phyloP scores from a whole-genome alignment of 1,284 basidiomycete species.

The Malassezia japonica region DNA sequence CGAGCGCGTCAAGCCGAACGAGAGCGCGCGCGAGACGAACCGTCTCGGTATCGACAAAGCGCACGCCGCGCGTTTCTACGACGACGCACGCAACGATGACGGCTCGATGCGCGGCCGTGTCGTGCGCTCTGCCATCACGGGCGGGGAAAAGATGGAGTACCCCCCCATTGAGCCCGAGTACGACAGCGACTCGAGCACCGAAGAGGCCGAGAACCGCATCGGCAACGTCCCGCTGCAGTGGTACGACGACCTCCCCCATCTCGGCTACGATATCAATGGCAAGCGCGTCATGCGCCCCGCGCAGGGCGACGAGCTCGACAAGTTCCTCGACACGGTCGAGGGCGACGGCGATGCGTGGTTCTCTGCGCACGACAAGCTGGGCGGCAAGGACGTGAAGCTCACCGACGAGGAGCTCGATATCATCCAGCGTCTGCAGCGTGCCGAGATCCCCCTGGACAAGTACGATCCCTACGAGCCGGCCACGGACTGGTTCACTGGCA shows the following conservation, averaged over 20 bases:
- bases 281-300: constrained; percentile 89
- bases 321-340: constrained; percentile 86
- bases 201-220: constrained; percentile 86
- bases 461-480: constrained; percentile 79
- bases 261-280: constrained; percentile 92
- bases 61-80: constrained; percentile 55
- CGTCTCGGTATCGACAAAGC: constrained; percentile 38
- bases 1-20: constrained; percentile 49
- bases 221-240: constrained; percentile 94
- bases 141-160: constrained; percentile 73
- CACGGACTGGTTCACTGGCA: constrained; percentile 93
- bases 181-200: constrained; percentile 90
- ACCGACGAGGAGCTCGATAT: constrained; percentile 88
- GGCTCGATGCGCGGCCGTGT: constrained; percentile 45
- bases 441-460: constrained; percentile 78
- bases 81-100: constrained; percentile 54
- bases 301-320: constrained; percentile 91
- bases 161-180: constrained; percentile 92
- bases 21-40: constrained; percentile 34
- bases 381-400: constrained; percentile 75
- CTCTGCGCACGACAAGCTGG: constrained; percentile 79
- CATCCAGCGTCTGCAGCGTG: constrained; percentile 75
- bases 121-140: constrained; percentile 70
- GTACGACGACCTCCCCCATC: constrained; percentile 99
- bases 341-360: constrained; percentile 80